These are phyloP conservation scores for Monosporascus sp. DNA, from an alignment of 2,329 filamentous ascomycete species.

Conservation along the genomic window DNA sequence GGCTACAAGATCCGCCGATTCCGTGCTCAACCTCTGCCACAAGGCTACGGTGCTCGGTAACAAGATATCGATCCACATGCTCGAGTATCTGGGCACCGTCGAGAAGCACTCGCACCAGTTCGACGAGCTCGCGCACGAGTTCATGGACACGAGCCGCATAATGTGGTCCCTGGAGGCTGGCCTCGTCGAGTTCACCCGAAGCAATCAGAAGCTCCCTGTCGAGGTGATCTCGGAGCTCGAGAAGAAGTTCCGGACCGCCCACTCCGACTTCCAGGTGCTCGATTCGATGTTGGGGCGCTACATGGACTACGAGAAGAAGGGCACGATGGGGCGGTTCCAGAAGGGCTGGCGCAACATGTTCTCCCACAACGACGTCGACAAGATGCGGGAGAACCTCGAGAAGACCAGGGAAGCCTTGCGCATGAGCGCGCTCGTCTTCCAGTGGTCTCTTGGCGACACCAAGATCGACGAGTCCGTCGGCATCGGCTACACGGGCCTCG, in stretches of 20 bases:
- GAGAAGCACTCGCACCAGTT: constrained; percentile 52
- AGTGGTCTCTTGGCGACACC: constrained; percentile 57
- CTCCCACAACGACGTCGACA: constrained; percentile 55
- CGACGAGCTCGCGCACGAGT: constrained; percentile 56
- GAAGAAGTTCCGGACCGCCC: constrained; percentile 56
- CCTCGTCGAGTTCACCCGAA: constrained; percentile 47
- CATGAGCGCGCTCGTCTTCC: constrained; percentile 60
- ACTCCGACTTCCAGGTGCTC: constrained; percentile 57
- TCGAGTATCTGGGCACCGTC: constrained; percentile 56
- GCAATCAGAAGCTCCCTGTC: constrained; percentile 47
- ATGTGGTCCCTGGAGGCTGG: constrained; percentile 66
- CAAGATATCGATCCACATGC: constrained; percentile 58
- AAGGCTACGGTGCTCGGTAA: constrained; percentile 57
- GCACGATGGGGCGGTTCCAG: constrained; percentile 53
- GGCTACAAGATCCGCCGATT: not conserved
- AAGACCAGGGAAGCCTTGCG: constrained; percentile 57
- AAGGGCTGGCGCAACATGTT: constrained; percentile 61
- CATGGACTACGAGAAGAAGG: constrained; percentile 57
- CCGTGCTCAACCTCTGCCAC: constrained; percentile 21
- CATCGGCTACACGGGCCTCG: constrained; percentile 63
- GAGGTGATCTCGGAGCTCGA: constrained; percentile 61
- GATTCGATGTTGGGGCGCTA: constrained; percentile 59
- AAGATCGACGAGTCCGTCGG: constrained; percentile 56
- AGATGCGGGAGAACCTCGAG: constrained; percentile 50
- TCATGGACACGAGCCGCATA: constrained; percentile 61